Evolutionary conservation across 1,284 basidiomycete genomes (phyloP).

Genomic region (Ganoderma resinaceum): DNA sequence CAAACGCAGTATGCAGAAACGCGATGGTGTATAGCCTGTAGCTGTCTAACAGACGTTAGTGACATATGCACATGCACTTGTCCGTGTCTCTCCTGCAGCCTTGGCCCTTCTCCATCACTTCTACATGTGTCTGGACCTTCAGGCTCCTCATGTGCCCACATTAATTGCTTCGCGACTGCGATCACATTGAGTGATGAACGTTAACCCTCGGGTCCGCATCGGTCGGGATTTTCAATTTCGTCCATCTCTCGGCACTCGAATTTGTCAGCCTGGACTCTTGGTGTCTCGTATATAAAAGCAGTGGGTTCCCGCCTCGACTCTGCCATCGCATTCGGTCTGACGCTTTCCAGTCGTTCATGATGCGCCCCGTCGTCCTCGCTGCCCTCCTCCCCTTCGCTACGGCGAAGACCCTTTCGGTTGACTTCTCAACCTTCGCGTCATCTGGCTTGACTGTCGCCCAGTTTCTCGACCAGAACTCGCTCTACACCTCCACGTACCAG

Average conservation of each 20-base stretch:
- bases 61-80: background rate
- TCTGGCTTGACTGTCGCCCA: constrained; percentile 8
- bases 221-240: background rate
- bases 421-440: constrained; percentile 10
- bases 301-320: background rate
- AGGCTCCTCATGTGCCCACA: background rate
- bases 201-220: background rate
- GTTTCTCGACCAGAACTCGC: constrained; percentile 8
- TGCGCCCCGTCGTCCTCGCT: background rate
- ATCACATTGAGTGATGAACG: background rate
- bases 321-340: background rate
- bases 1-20: background rate
- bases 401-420: constrained; percentile 3
- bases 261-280: background rate
- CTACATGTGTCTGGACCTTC: background rate
- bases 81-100: background rate
- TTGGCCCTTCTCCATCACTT: background rate
- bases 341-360: background rate
- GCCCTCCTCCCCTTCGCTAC: background rate
- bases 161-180: background rate
- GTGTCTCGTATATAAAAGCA: background rate
- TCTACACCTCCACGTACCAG: background rate
- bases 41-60: too few relatives aligned
- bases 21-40: background rate
- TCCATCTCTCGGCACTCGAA: background rate